Evolutionary conservation across 768 basidiomycete genomes (phyloP).

Genomic region (Rhodotorula sphaerocarpa): DNA sequence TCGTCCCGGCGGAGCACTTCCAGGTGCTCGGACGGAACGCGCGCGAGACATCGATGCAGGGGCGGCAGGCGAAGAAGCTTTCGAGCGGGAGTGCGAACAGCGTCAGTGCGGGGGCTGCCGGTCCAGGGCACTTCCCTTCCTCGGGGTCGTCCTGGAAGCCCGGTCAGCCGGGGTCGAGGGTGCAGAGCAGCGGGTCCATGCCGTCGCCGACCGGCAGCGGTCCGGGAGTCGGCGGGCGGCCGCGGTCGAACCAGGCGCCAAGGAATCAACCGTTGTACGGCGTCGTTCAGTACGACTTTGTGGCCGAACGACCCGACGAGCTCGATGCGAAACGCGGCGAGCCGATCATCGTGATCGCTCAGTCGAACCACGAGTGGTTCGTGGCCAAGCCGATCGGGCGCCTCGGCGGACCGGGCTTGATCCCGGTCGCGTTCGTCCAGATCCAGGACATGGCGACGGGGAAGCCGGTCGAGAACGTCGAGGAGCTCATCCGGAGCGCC

Average conservation of each 20-base stretch:
- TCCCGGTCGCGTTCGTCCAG: slow-evolving; percentile 94
- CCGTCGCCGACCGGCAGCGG: slow-evolving; percentile 19
- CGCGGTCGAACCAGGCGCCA: slow-evolving; percentile 30
- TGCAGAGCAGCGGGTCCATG: slow-evolving; percentile 19
- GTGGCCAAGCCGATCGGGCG: slow-evolving; percentile 96
- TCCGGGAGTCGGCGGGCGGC: slow-evolving; percentile 26
- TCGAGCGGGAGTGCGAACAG: slow-evolving; percentile 8
- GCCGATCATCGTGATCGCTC: slow-evolving; percentile 90
- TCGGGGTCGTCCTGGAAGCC: slow-evolving; percentile 8
- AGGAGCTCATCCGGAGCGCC: slow-evolving; percentile 71
- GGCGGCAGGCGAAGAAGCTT: slow-evolving; percentile 6
- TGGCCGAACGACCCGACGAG: slow-evolving; percentile 91
- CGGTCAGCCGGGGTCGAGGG: background rate
- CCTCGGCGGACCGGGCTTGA: slow-evolving; percentile 89
- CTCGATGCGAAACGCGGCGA: slow-evolving; percentile 91
- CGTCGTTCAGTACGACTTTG: slow-evolving; percentile 88
- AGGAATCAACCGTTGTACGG: slow-evolving; percentile 70
- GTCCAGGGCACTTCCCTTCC: background rate
- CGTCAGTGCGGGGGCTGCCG: slow-evolving; percentile 1
- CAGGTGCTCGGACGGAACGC: slow-evolving; percentile 72
- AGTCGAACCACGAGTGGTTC: slow-evolving; percentile 99
- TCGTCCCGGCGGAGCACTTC: slow-evolving; percentile 77
- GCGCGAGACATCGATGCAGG: slow-evolving; percentile 29
- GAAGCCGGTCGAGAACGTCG: slow-evolving; percentile 62
- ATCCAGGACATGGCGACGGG: slow-evolving; percentile 87